Conservation (phyloP, 2,329 filamentous ascomycete species). For the Trichoderma sp. region DNA sequence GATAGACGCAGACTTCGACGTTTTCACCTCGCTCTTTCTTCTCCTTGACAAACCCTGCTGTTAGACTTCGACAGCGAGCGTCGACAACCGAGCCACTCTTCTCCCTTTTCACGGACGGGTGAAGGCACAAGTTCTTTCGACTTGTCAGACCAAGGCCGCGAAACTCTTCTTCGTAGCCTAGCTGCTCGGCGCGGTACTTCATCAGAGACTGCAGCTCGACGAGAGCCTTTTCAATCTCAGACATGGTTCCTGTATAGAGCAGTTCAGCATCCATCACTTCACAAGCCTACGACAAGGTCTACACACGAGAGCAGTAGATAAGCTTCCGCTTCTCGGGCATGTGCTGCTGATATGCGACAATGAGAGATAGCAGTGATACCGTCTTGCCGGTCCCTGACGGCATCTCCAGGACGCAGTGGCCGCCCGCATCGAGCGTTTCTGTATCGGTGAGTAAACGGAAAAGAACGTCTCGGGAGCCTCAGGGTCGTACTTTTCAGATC, state of each 20-base stretch:
- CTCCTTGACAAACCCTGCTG: slow-evolving; percentile 95
- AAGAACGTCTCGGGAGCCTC: not conserved
- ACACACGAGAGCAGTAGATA: slow-evolving; percentile 89
- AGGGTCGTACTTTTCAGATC: slow-evolving; percentile 54
- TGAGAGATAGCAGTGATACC: slow-evolving; percentile 89
- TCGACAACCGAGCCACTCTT: slow-evolving; percentile 95
- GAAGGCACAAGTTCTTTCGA: slow-evolving; percentile 94
- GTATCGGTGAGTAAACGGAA: not conserved
- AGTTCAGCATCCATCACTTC: not conserved
- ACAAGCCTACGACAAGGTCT: not conserved
- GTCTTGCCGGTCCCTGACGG: slow-evolving; percentile 98
- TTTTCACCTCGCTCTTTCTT: slow-evolving; percentile 95
- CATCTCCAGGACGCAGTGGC: slow-evolving; percentile 98
- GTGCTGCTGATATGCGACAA: slow-evolving; percentile 93
- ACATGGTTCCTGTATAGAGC: slow-evolving; percentile 74
- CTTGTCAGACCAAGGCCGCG: slow-evolving; percentile 89
- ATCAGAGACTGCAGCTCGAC: slow-evolving; percentile 89
- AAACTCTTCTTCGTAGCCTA: slow-evolving; percentile 93
- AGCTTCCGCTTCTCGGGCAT: slow-evolving; percentile 93
- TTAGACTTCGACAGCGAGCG: slow-evolving; percentile 91
- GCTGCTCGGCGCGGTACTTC: slow-evolving; percentile 87
- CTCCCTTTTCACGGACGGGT: slow-evolving; percentile 93
- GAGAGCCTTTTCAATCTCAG: slow-evolving; percentile 96
- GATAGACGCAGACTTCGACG: slow-evolving; percentile 92
- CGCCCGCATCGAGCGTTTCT: slow-evolving; percentile 86